These are phyloP conservation scores for Artomyces pyxidatus DNA, from an alignment of 768 basidiomycete species.

Conservation along the genomic window DNA sequence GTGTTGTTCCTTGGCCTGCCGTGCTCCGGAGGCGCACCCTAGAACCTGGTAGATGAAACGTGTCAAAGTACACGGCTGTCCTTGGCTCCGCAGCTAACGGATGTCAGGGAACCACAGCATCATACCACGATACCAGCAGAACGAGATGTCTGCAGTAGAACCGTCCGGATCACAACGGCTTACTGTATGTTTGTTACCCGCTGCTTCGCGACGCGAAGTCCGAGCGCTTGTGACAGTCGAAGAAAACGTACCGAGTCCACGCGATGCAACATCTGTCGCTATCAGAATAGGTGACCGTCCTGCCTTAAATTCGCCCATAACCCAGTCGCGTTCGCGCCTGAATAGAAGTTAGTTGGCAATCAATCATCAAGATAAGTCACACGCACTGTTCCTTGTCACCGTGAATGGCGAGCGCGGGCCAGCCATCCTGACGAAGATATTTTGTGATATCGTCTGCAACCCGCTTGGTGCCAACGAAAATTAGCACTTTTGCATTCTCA, in stretches of 20 bases:
- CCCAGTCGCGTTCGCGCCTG: conserved; percentile 98
- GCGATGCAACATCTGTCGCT: conserved; percentile 98
- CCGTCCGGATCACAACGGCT: conserved; percentile 10
- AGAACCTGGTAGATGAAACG: conserved; percentile 26
- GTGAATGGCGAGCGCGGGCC: conserved; percentile 99
- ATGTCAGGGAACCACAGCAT: conserved; percentile 14
- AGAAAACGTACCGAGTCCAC: conserved; percentile 93
- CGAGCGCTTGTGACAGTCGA: conserved; percentile 42
- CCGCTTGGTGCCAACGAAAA: conserved; percentile 96
- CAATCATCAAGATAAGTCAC: neutral
- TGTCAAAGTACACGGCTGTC: conserved; percentile 16
- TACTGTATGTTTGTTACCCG: conserved; percentile 23
- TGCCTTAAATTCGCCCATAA: conserved; percentile 95
- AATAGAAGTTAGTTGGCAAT: conserved; percentile 1
- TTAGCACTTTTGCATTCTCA: conserved; percentile 97
- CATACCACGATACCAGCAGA: conserved; percentile 15
- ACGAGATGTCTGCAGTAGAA: conserved; percentile 3
- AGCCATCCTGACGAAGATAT: conserved; percentile 94
- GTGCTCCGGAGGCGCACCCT: conserved; percentile 28
- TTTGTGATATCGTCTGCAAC: conserved; percentile 99
- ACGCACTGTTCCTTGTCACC: conserved; percentile 98
- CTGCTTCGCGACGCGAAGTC: conserved; percentile 23
- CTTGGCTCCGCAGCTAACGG: conserved; percentile 10
- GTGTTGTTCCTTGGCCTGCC: conserved; percentile 26
- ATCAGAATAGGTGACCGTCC: conserved; percentile 96